Evolutionary conservation across 2,329 filamentous ascomycete species (phyloP).

Genomic region (Xylariales sp.): DNA sequence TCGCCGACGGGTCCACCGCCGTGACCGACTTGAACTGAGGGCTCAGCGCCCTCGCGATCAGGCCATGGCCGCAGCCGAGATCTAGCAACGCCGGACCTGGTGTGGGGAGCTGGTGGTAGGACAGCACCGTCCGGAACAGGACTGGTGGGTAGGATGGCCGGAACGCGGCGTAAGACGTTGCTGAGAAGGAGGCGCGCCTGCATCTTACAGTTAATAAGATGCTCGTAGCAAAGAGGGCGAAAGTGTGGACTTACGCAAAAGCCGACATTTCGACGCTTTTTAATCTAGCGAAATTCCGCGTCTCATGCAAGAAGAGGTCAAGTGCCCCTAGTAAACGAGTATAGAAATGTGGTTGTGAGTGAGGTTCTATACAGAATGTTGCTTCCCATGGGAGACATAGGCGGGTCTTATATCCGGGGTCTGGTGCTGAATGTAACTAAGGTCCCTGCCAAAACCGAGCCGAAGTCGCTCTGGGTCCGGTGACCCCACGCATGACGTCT

Average conservation of each 20-base stretch:
- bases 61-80: constrained; percentile 60
- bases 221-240: background rate
- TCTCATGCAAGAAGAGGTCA: too few species aligned
- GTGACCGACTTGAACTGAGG: constrained; percentile 46
- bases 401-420: too few species aligned
- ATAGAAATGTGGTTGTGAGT: too few species aligned
- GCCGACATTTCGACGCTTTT: constrained; percentile 13
- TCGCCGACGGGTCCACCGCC: constrained; percentile 52
- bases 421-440: too few species aligned
- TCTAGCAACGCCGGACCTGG: constrained; percentile 40
- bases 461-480: too few species aligned
- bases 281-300: too few species aligned
- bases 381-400: too few species aligned
- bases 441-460: too few species aligned
- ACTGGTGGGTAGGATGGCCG: constrained; percentile 53
- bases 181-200: constrained; percentile 52
- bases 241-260: constrained; percentile 16
- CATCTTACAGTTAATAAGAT: constrained; percentile 11
- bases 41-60: constrained; percentile 49
- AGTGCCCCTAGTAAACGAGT: too few species aligned
- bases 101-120: constrained; percentile 42
- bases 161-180: constrained; percentile 54
- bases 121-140: constrained; percentile 49
- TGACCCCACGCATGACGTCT: too few species aligned
- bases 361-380: too few species aligned